phyloP scores from a whole-genome alignment of 345 rosid genomes.

The Sonneratia alba region DNA sequence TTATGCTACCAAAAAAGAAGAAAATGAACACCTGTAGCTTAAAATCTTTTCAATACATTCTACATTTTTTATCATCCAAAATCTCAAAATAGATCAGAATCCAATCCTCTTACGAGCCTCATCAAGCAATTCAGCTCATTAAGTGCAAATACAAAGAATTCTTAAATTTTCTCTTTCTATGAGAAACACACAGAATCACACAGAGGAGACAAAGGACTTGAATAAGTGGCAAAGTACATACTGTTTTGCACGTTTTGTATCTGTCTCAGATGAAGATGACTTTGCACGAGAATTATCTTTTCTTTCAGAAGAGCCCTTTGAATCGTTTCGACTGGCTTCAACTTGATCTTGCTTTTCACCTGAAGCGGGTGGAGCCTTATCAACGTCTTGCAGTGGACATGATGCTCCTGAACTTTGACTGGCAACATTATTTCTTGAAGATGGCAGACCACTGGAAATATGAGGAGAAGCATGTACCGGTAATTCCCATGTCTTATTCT shows the following conservation, averaged over 20 bases:
- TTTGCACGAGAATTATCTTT: slow-evolving; percentile 39
- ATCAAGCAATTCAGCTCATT: neutral
- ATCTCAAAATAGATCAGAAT: neutral
- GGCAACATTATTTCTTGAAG: slow-evolving; percentile 7
- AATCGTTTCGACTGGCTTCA: slow-evolving; percentile 13
- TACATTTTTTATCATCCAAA: neutral
- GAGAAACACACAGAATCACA: slow-evolving; percentile 1
- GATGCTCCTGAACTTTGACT: slow-evolving; percentile 15
- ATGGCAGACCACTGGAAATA: neutral
- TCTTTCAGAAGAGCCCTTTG: slow-evolving; percentile 44
- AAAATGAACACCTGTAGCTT: neutral
- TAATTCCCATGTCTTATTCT: slow-evolving; percentile 18
- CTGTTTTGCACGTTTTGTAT: slow-evolving; percentile 85
- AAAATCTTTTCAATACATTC: neutral
- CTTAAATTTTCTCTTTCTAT: neutral
- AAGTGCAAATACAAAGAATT: neutral
- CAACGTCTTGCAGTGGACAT: slow-evolving; percentile 15
- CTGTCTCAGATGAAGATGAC: slow-evolving; percentile 41
- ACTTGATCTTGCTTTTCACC: slow-evolving; percentile 18
- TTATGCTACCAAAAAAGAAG: too few relatives aligned
- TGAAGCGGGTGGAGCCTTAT: slow-evolving; percentile 14
- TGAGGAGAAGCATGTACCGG: slow-evolving; percentile 12
- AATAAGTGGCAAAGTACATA: slow-evolving; percentile 32
- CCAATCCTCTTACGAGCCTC: neutral
- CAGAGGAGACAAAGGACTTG: slow-evolving; percentile 11